These are phyloP conservation scores for Lenzites betulinus DNA, from an alignment of 768 basidiomycete species.

Conservation along the genomic window DNA sequence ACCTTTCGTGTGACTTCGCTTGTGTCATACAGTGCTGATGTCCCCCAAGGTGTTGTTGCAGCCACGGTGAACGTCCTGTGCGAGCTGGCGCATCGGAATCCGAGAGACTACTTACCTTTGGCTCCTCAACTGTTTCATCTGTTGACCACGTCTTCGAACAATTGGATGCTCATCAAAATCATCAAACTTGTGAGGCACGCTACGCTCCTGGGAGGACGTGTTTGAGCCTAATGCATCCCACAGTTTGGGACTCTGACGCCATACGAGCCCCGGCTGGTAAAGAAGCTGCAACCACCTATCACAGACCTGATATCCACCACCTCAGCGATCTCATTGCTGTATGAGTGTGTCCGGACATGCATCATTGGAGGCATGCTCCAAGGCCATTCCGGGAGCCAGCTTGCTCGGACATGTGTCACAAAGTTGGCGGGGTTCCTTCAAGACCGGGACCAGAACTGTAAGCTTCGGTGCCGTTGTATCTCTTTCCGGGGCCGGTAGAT, in stretches of 20 bases:
- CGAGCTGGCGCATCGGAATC: slow-evolving; percentile 82
- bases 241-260: slow-evolving; percentile 95
- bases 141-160: slow-evolving; percentile 91
- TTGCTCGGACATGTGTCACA: slow-evolving; percentile 88
- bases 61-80: slow-evolving; percentile 94
- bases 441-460: slow-evolving; percentile 94
- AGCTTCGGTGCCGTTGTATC: slow-evolving; percentile 32
- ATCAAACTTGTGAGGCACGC: slow-evolving; percentile 77
- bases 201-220: background rate
- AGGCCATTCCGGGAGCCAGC: slow-evolving; percentile 68
- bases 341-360: slow-evolving; percentile 98
- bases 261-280: slow-evolving; percentile 88
- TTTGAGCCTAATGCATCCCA: slow-evolving; percentile 5
- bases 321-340: slow-evolving; percentile 91
- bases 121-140: slow-evolving; percentile 94
- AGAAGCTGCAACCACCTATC: slow-evolving; percentile 91
- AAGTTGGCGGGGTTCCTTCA: slow-evolving; percentile 91
- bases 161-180: slow-evolving; percentile 99
- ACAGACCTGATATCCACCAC: slow-evolving; percentile 96
- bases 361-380: slow-evolving; percentile 97
- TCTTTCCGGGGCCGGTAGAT: background rate
- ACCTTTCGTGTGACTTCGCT: background rate
- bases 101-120: slow-evolving; percentile 77
- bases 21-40: background rate
- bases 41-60: slow-evolving; percentile 75